Evolutionary conservation across 192 early-diverging fungal species (phyloP).

Genomic region (Coemansia sp.): DNA sequence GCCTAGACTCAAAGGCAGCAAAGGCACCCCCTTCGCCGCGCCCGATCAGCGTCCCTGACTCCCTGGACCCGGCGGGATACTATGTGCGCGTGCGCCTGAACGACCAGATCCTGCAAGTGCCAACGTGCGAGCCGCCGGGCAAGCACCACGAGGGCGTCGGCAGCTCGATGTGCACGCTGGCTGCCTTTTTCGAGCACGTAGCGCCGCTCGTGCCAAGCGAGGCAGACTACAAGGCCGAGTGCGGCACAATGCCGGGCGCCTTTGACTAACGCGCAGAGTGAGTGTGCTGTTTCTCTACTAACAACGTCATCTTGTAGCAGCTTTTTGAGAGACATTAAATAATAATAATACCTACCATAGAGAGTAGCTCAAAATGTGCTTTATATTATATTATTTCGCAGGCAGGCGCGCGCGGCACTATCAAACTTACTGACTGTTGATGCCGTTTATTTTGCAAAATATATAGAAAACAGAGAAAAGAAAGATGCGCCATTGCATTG

Average conservation of each 20-base stretch:
- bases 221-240: slow-evolving; percentile 12
- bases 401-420: no score
- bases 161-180: slow-evolving; percentile 36
- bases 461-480: background rate
- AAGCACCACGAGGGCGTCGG: slow-evolving; percentile 42
- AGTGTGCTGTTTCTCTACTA: no score
- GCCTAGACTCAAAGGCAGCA: background rate
- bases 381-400: no score
- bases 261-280: no score
- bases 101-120: slow-evolving; percentile 22
- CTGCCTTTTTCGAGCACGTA: slow-evolving; percentile 39
- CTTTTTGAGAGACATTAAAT: no score
- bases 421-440: no score
- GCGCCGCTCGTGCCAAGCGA: slow-evolving; percentile 14
- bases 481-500: no score
- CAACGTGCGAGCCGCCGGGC: slow-evolving; percentile 19
- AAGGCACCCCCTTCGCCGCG: slow-evolving; percentile 2
- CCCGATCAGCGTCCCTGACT: background rate
- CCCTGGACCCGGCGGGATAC: slow-evolving; percentile 1
- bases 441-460: background rate
- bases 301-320: no score
- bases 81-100: slow-evolving; percentile 37
- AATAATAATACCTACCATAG: no score
- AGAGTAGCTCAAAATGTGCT: no score
- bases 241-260: slow-evolving; percentile 17